A percentile compares a stretch with the other conserved stretches of the same genome.
Evolutionary conservation across 1,139 yeast species (phyloP).

Genomic region (Candida sanyaensis): DNA sequence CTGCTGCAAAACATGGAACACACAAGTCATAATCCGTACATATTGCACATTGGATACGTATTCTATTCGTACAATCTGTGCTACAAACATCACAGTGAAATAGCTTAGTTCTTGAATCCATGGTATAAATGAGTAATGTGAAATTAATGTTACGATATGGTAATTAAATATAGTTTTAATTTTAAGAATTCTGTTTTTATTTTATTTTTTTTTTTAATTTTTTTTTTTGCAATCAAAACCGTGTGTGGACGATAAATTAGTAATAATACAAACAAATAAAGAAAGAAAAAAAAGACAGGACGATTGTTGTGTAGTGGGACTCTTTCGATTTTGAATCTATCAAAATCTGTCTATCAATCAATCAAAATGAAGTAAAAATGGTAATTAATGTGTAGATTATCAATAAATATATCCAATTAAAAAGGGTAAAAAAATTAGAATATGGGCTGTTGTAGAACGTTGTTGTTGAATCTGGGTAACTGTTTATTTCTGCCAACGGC

Average conservation of each 20-base stretch:
- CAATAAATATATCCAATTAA: not conserved
- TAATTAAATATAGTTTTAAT: not conserved
- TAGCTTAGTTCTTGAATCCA: slow-evolving; percentile 43
- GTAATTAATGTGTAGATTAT: slow-evolving; percentile 7
- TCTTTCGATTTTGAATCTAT: slow-evolving; percentile 10
- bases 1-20: slow-evolving; percentile 93
- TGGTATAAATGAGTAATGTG: slow-evolving; percentile 6
- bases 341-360: slow-evolving; percentile 15
- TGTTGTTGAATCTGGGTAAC: not conserved
- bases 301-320: not conserved
- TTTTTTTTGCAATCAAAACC: slow-evolving; percentile 9
- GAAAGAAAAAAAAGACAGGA: slow-evolving; percentile 1
- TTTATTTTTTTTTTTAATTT: too few relatives aligned
- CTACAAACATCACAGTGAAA: slow-evolving; percentile 96
- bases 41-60: slow-evolving; percentile 86
- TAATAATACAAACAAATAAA: slow-evolving; percentile 5
- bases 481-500: not conserved
- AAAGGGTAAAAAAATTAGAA: not conserved
- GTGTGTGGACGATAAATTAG: not conserved
- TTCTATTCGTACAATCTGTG: slow-evolving; percentile 89
- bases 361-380: slow-evolving; percentile 17
- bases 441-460: not conserved
- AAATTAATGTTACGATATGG: too few relatives aligned
- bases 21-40: slow-evolving; percentile 94
- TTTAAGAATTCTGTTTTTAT: not conserved